phyloP scores from a whole-genome alignment of 169 alveolate genomes.

The Cryptosporidium tyzzeri region DNA sequence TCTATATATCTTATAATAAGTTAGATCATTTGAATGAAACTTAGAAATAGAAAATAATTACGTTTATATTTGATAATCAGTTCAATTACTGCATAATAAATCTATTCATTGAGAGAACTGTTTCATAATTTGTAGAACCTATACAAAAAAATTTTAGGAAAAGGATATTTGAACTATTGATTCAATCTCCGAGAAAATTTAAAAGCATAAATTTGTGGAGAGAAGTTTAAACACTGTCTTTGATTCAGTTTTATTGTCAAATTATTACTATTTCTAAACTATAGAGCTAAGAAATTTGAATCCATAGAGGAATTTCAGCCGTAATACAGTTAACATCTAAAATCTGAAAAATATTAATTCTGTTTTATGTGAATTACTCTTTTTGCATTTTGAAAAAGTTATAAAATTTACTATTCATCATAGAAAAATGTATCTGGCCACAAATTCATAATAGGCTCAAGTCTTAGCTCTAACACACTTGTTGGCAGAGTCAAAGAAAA shows the following conservation, averaged over 20 bases:
- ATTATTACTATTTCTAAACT: not conserved
- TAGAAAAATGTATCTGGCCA: constrained; percentile 71
- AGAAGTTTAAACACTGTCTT: too few species aligned
- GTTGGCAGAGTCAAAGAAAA: constrained; percentile 91
- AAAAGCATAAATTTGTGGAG: not conserved
- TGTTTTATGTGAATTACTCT: not conserved
- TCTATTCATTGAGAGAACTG: too few species aligned
- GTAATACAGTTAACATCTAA: too few species aligned
- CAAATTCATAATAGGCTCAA: constrained; percentile 50
- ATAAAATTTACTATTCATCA: constrained; percentile 19
- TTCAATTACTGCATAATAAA: too few species aligned
- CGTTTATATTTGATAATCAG: not conserved
- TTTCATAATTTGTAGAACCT: too few species aligned
- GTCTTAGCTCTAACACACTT: constrained; percentile 84
- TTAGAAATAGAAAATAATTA: constrained; percentile 5
- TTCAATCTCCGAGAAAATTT: too few species aligned
- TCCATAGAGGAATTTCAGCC: too few species aligned
- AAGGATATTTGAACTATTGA: not conserved
- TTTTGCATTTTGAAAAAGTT: too few species aligned
- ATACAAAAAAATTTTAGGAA: not conserved
- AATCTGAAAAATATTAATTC: not conserved
- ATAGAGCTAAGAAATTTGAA: too few species aligned
- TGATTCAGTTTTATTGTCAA: too few species aligned
- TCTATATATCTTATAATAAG: too few species aligned
- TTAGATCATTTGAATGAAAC: not conserved